phyloP scores from a whole-genome alignment of 495 filamentous ascomycete species.

The Beverwykella pulmonaria region DNA sequence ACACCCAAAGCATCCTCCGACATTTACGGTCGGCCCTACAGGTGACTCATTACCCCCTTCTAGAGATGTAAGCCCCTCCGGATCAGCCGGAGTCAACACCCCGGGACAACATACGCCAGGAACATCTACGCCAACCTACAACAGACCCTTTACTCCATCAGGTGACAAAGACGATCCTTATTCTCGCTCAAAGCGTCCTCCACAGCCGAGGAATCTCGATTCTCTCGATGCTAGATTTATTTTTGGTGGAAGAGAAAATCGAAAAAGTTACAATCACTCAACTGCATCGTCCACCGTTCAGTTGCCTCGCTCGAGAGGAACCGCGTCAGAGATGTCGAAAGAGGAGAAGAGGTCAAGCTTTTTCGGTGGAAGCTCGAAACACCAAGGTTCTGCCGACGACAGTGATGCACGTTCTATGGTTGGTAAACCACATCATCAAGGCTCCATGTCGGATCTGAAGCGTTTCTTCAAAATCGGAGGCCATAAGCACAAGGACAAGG shows the following conservation, averaged over 20 bases:
- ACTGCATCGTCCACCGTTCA: slow-evolving; percentile 47
- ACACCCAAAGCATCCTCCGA: slow-evolving; percentile 62
- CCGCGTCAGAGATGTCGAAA: slow-evolving; percentile 15
- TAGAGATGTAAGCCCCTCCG: slow-evolving; percentile 56
- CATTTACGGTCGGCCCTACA: slow-evolving; percentile 71
- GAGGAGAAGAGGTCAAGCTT: slow-evolving; percentile 53
- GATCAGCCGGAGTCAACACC: slow-evolving; percentile 63
- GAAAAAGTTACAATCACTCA: slow-evolving; percentile 48
- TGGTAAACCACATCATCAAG: slow-evolving; percentile 67
- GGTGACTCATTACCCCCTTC: slow-evolving; percentile 69
- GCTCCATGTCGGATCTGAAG: slow-evolving; percentile 93
- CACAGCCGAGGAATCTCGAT: slow-evolving; percentile 67
- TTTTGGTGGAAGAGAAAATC: slow-evolving; percentile 64
- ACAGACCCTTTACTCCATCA: slow-evolving; percentile 70
- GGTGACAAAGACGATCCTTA: slow-evolving; percentile 89
- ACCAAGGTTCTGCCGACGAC: slow-evolving; percentile 47
- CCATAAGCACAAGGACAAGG: slow-evolving; percentile 52
- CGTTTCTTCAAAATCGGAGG: slow-evolving; percentile 81
- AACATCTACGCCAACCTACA: slow-evolving; percentile 47
- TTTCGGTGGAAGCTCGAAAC: slow-evolving; percentile 45
- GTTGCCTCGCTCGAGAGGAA: slow-evolving; percentile 45
- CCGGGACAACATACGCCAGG: slow-evolving; percentile 45
- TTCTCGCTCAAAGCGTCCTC: slow-evolving; percentile 75
- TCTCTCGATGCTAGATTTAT: slow-evolving; percentile 83
- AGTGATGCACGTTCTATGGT: slow-evolving; percentile 19